phyloP scores from a whole-genome alignment of 805 yeast genomes.

The Nakazawaea holstii region DNA sequence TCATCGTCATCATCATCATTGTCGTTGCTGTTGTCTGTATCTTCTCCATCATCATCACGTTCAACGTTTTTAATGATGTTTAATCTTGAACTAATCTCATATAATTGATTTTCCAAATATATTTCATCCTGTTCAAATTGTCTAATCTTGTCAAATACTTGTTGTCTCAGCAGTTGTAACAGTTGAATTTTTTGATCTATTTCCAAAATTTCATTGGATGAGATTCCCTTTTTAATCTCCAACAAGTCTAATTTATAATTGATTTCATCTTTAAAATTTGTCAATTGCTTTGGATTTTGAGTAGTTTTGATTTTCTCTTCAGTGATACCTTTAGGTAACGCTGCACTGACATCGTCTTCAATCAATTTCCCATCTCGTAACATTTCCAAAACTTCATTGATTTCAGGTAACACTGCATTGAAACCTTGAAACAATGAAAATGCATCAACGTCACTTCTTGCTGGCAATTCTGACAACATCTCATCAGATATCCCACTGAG shows the following conservation, averaged over 20 bases:
- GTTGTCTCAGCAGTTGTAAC: conserved; percentile 43
- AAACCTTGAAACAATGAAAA: conserved; percentile 69
- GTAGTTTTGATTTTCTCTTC: conserved; percentile 35
- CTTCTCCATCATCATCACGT: conserved; percentile 13
- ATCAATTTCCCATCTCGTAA: conserved; percentile 18
- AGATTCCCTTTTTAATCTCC: conserved; percentile 59
- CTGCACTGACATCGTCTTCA: conserved; percentile 2
- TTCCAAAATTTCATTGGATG: conserved; percentile 60
- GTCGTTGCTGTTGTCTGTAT: conserved; percentile 10
- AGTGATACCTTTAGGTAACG: conserved; percentile 34
- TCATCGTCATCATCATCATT: conserved; percentile 15
- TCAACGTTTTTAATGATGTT: conserved; percentile 36
- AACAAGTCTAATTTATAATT: conserved; percentile 45
- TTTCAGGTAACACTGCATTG: conserved; percentile 48
- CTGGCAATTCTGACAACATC: conserved; percentile 49
- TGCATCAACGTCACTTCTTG: conserved; percentile 14
- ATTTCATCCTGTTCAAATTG: conserved; percentile 56
- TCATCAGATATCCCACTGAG: conserved; percentile 57
- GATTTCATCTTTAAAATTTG: conserved; percentile 31
- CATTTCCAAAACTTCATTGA: conserved; percentile 36
- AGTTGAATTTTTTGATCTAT: conserved; percentile 52
- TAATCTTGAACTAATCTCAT: conserved; percentile 37
- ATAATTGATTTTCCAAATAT: conserved; percentile 43
- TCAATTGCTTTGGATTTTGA: conserved; percentile 34
- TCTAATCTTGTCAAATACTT: conserved; percentile 55